Conservation (phyloP, 805 yeast genomes). For the Isabelozyma rhagii region DNA sequence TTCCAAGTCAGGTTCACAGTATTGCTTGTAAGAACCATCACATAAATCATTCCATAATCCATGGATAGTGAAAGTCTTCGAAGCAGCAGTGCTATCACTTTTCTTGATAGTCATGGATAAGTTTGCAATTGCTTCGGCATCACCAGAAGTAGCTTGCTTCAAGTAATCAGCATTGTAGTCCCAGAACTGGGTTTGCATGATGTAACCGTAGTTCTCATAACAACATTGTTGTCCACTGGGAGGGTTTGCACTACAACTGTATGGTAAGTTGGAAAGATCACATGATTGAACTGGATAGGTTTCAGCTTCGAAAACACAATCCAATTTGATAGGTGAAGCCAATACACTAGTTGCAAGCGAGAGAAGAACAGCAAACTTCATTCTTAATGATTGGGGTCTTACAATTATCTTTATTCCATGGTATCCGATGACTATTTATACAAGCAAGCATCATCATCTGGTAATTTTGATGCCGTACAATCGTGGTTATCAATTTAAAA, state of each 20-base stretch:
- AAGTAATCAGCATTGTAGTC: conserved; percentile 58
- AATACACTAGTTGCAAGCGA: background rate
- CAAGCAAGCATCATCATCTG: background rate
- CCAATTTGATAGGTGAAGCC: background rate
- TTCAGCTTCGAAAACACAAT: background rate
- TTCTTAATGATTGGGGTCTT: background rate
- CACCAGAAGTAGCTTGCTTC: conserved; percentile 2
- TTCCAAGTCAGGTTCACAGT: conserved; percentile 62
- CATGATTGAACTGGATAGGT: background rate
- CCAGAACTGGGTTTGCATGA: conserved; percentile 91
- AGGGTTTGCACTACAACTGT: conserved; percentile 3
- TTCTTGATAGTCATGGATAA: background rate
- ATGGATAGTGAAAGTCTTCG: conserved; percentile 71
- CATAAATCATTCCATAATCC: conserved; percentile 91
- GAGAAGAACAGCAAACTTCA: background rate
- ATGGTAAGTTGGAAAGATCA: background rate
- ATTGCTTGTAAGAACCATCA: conserved; percentile 76
- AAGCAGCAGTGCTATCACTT: conserved; percentile 28
- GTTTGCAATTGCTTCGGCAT: background rate
- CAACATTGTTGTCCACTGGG: conserved; percentile 54
- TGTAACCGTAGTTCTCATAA: conserved; percentile 80
- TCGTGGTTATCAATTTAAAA: background rate
- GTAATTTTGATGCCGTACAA: background rate
- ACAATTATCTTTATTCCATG: background rate
- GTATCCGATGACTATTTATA: background rate